Conservation (phyloP, 768 basidiomycete species). For the Leucocoprinus sp. region DNA sequence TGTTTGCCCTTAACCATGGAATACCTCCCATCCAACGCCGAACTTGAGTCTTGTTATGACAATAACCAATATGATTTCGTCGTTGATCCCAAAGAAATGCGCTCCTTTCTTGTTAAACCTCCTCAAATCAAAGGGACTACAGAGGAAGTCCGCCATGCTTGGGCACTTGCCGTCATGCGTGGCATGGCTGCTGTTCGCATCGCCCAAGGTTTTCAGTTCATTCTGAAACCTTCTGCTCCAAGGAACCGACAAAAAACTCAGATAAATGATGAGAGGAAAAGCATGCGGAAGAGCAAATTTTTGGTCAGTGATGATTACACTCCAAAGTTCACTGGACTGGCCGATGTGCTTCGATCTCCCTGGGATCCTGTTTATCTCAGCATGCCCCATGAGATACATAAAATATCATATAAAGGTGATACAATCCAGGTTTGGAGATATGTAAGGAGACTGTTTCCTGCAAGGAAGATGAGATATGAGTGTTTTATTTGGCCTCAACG, state of each 20-base stretch:
- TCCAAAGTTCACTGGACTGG: slow-evolving; percentile 54
- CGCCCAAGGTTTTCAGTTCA: slow-evolving; percentile 92
- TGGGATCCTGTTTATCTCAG: slow-evolving; percentile 80
- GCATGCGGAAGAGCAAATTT: slow-evolving; percentile 44
- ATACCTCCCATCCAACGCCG: slow-evolving; percentile 69
- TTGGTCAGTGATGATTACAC: slow-evolving; percentile 43
- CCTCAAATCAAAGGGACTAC: slow-evolving; percentile 37
- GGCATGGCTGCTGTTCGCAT: slow-evolving; percentile 91
- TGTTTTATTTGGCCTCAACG: slow-evolving; percentile 93
- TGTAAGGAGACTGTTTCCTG: slow-evolving; percentile 62
- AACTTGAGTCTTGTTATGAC: slow-evolving; percentile 71
- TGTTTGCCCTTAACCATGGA: slow-evolving; percentile 90
- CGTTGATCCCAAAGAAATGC: slow-evolving; percentile 75
- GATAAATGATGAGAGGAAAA: slow-evolving; percentile 24
- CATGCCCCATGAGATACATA: slow-evolving; percentile 93
- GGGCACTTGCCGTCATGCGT: slow-evolving; percentile 78
- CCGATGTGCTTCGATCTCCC: slow-evolving; percentile 53
- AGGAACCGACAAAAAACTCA: slow-evolving; percentile 14
- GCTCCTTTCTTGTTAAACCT: slow-evolving; percentile 77
- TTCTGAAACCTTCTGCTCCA: slow-evolving; percentile 42
- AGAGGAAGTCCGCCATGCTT: slow-evolving; percentile 57
- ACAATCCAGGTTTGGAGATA: slow-evolving; percentile 83
- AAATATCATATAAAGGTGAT: slow-evolving; percentile 86
- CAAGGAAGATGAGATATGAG: slow-evolving; percentile 64
- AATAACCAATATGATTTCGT: slow-evolving; percentile 86